Evolutionary conservation across 2,329 filamentous ascomycete genomes (phyloP).

Genomic region (Phyllachora maydis): DNA sequence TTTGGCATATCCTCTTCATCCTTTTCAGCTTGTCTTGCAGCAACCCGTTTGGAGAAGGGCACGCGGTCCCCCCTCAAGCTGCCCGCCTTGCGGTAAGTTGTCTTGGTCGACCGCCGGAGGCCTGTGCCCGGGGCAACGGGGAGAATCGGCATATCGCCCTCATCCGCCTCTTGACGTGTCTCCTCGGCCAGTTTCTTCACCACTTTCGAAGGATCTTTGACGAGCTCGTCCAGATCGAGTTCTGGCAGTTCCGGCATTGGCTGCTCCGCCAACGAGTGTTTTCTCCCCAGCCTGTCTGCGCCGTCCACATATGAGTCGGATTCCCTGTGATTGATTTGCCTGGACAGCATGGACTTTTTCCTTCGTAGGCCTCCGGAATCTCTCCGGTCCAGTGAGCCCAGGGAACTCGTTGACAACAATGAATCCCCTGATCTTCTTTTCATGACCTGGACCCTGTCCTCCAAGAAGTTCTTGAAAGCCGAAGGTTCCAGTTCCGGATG

Average conservation of each 20-base stretch:
- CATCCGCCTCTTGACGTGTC: constrained; percentile 20
- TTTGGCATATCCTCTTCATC: constrained; percentile 31
- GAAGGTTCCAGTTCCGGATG: constrained; percentile 89
- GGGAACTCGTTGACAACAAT: constrained; percentile 37
- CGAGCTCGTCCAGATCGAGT: constrained; percentile 60
- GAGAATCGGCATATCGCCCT: constrained; percentile 70
- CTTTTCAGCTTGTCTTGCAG: constrained; percentile 38
- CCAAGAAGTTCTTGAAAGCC: constrained; percentile 92
- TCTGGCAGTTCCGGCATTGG: too few relatives aligned
- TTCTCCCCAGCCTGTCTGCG: constrained; percentile 51
- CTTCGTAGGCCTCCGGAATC: constrained; percentile 47
- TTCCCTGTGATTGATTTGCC: constrained; percentile 48
- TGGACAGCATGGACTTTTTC: constrained; percentile 90
- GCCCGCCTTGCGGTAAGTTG: constrained; percentile 70
- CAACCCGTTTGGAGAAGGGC: constrained; percentile 53
- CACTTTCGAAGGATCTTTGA: constrained; percentile 55
- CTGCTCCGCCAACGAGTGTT: constrained; percentile 25
- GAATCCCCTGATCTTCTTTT: constrained; percentile 62
- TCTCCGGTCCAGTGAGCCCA: constrained; percentile 30
- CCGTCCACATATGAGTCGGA: constrained; percentile 59
- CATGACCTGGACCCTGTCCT: constrained; percentile 81
- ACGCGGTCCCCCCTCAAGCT: constrained; percentile 63
- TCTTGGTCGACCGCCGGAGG: constrained; percentile 74
- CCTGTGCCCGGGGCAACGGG: constrained; percentile 59
- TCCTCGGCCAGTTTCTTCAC: constrained; percentile 49